phyloP scores from a whole-genome alignment of 2,329 filamentous ascomycete species.

The Teratosphaeria nubilosa region DNA sequence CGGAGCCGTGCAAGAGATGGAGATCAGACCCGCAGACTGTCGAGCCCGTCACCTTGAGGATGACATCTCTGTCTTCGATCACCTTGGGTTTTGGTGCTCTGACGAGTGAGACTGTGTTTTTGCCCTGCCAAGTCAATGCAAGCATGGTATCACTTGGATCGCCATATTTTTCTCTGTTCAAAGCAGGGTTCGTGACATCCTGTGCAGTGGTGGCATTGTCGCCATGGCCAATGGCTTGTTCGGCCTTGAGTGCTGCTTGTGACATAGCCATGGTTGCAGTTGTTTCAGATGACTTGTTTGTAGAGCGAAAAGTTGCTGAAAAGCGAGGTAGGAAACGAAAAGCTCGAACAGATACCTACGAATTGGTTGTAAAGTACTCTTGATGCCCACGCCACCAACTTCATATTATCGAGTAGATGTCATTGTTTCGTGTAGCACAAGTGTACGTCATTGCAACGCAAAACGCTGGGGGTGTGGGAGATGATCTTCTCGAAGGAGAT shows the following conservation, averaged over 20 bases:
- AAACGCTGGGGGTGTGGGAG: neutral
- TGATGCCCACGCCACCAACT: neutral
- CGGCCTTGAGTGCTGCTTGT: slow-evolving; percentile 57
- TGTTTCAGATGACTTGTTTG: neutral
- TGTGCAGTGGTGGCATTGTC: slow-evolving; percentile 56
- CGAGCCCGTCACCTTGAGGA: slow-evolving; percentile 63
- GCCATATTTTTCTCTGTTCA: slow-evolving; percentile 40
- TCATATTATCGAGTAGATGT: neutral
- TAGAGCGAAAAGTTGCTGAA: neutral
- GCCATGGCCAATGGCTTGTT: slow-evolving; percentile 59
- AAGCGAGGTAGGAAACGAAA: neutral
- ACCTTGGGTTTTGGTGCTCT: slow-evolving; percentile 62
- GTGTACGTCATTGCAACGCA: neutral
- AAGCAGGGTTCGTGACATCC: slow-evolving; percentile 56
- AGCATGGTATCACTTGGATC: slow-evolving; percentile 55
- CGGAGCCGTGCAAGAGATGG: slow-evolving; percentile 43
- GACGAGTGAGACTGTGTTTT: slow-evolving; percentile 23
- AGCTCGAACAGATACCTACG: neutral
- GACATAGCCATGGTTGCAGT: slow-evolving; percentile 36
- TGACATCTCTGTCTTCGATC: slow-evolving; percentile 64
- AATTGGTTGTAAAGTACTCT: neutral
- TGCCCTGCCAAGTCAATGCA: slow-evolving; percentile 54
- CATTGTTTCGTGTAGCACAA: neutral
- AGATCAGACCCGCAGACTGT: slow-evolving; percentile 54
- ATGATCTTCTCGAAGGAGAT: neutral